Evolutionary conservation across 2,329 filamentous ascomycete species (phyloP).

Genomic region (Anisogramma anomala): DNA sequence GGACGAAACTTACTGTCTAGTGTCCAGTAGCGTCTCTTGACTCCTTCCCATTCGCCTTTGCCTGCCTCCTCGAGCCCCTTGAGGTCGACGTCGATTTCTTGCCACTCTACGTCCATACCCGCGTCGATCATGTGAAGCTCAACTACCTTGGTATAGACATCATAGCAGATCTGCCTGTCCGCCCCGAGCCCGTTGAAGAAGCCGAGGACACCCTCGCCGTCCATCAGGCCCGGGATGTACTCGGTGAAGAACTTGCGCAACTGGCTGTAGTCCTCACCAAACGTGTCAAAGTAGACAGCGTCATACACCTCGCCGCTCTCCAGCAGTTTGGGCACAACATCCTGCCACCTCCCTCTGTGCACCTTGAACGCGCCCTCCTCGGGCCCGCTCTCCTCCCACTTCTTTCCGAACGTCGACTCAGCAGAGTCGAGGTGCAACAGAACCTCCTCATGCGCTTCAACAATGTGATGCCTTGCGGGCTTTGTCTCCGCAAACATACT

Average conservation of each 20-base stretch:
- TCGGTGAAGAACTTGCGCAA: conserved; percentile 82
- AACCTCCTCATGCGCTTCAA: conserved; percentile 75
- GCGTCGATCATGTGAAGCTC: conserved; percentile 86
- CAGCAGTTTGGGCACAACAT: conserved; percentile 58
- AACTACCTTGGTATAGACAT: conserved; percentile 85
- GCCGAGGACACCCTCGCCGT: conserved; percentile 62
- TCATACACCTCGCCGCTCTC: conserved; percentile 62
- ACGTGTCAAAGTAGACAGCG: conserved; percentile 95
- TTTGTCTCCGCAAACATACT: conserved; percentile 57
- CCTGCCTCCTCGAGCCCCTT: conserved; percentile 51
- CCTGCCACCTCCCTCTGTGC: conserved; percentile 69
- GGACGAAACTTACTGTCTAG: conserved; percentile 58
- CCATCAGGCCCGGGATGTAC: conserved; percentile 68
- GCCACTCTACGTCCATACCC: conserved; percentile 82
- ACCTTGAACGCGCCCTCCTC: conserved; percentile 60
- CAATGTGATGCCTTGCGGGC: conserved; percentile 65
- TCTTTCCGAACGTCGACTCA: conserved; percentile 39
- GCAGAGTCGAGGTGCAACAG: conserved; percentile 47
- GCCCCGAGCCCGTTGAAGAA: conserved; percentile 90
- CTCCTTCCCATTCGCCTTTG: conserved; percentile 74
- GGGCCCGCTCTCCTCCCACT: conserved; percentile 44
- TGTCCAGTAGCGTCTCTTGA: conserved; percentile 82
- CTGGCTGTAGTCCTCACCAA: conserved; percentile 84
- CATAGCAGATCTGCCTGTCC: conserved; percentile 85
- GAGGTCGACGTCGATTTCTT: conserved; percentile 62